Evolutionary conservation across 2,329 filamentous ascomycete species (phyloP), one percentile per base, ranked within the genome.

Genomic region (Aspergillus tubingensis): DNA sequence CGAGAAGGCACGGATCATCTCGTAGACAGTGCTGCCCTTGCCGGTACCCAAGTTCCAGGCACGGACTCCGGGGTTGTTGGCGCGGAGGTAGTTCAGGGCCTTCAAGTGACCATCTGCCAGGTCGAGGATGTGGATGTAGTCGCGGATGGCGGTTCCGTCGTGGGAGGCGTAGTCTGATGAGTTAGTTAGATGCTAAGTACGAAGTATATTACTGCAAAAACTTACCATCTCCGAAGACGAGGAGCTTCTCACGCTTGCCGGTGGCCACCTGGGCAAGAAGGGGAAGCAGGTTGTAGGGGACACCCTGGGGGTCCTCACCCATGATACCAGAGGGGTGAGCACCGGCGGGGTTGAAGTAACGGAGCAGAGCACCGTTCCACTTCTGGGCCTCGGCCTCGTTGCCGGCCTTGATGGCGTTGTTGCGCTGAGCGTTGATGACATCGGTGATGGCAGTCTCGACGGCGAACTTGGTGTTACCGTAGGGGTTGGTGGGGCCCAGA

Each of bases 291-390:
- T 99, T 99, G 85, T 92, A 98, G 1, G 95, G 95, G 21, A 97
- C 87, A 61, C 95, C 95, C 76, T 96, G 89, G 49, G 95, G 95
- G 78, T 99, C 95, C 82, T 99, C 95, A 69, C 95, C 95, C 92
- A 99, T 96, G 77, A 99, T 88, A 59, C 95, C 96, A 71, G 87
- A 94, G 51, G 96, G 95, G 79, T 99, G 95, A 59, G 92, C 90
- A 71, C 95, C 95, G 60, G 91, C 92, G 30, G 95, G 95, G 85
- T 99, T 99, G 84, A 99, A 99, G 83, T 99, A 99, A 70, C 95
- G 88, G 70, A 99, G 84, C 67, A 98, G 83, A 44, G 94, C 95
- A 59, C 86, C 95, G 78, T 98, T 98, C 91, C 91, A 98, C 72
- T 92, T 88, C 72, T 92, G 86, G 58, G 81, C 87, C 38, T 86